These are phyloP conservation scores for Pyricularia sp. DNA, from an alignment of 2,329 filamentous ascomycete genomes.

Conservation along the genomic window DNA sequence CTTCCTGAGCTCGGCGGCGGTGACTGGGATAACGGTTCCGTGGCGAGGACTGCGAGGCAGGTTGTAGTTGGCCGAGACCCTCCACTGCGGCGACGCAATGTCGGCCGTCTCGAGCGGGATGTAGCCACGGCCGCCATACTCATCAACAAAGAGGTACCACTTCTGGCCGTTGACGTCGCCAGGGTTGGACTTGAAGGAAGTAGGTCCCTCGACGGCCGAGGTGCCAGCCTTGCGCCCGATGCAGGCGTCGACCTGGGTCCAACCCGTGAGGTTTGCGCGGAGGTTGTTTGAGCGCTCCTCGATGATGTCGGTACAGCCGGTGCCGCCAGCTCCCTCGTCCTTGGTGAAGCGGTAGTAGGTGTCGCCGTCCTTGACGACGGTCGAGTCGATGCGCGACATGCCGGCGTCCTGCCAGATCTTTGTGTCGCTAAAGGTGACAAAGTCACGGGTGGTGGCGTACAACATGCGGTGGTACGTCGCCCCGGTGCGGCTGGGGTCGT, in stretches of 20 bases:
- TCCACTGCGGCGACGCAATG: conserved; percentile 38
- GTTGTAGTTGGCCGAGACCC: conserved; percentile 31
- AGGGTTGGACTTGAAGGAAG: conserved; percentile 39
- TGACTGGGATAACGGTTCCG: conserved; percentile 43
- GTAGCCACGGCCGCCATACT: conserved; percentile 40
- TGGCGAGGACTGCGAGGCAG: conserved; percentile 41
- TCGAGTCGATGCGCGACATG: conserved; percentile 41
- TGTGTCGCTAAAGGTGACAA: conserved; percentile 36
- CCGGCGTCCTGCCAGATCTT: conserved; percentile 42
- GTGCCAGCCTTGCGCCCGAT: conserved; percentile 41
- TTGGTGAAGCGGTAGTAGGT: conserved; percentile 45
- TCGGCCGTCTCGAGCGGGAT: conserved; percentile 42
- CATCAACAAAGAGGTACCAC: conserved; percentile 46
- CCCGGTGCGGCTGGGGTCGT: conserved; percentile 29
- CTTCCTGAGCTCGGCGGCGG: conserved; percentile 30
- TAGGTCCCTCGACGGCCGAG: conserved; percentile 39
- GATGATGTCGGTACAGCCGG: conserved; percentile 44
- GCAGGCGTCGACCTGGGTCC: conserved; percentile 35
- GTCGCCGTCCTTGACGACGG: conserved; percentile 31
- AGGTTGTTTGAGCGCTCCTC: conserved; percentile 36
- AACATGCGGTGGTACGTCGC: conserved; percentile 42
- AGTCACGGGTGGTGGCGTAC: conserved; percentile 39
- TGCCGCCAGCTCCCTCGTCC: conserved; percentile 37
- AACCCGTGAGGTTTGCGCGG: conserved; percentile 28
- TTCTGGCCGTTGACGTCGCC: conserved; percentile 40